These are phyloP conservation scores for Wilcoxina mikolae DNA, from an alignment of 495 filamentous ascomycete genomes.

Conservation along the genomic window DNA sequence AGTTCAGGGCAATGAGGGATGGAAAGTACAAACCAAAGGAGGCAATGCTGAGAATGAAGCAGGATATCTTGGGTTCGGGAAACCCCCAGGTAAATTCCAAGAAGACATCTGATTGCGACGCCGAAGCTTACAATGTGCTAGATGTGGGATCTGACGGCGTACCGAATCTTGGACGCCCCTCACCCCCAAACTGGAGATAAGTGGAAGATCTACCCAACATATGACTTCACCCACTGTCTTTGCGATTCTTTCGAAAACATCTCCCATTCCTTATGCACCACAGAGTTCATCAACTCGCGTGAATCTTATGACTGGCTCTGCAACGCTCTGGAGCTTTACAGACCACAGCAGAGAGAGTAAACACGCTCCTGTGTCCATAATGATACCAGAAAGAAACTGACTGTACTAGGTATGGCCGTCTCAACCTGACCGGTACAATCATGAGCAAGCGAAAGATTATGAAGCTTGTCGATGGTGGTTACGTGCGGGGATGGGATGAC, in stretches of 20 bases:
- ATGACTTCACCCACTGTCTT: slow-evolving; percentile 83
- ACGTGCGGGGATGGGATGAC: slow-evolving; percentile 78
- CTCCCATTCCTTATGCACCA: slow-evolving; percentile 79
- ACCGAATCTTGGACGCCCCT: slow-evolving; percentile 53
- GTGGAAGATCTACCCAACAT: slow-evolving; percentile 81
- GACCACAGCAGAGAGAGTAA: slow-evolving; percentile 70
- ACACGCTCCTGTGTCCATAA: slow-evolving; percentile 21
- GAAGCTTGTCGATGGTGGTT: slow-evolving; percentile 53
- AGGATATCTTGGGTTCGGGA: slow-evolving; percentile 41
- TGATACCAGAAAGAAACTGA: slow-evolving; percentile 22
- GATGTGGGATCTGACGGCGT: slow-evolving; percentile 66
- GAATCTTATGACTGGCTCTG: slow-evolving; percentile 83
- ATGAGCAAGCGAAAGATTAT: slow-evolving; percentile 71
- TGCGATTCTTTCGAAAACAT: slow-evolving; percentile 80
- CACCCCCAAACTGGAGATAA: slow-evolving; percentile 59
- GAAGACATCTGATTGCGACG: neutral
- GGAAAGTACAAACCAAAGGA: slow-evolving; percentile 79
- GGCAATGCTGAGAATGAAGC: slow-evolving; percentile 87
- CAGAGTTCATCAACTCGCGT: slow-evolving; percentile 62
- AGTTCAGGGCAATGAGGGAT: slow-evolving; percentile 83
- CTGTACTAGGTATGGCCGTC: slow-evolving; percentile 43
- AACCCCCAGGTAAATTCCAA: slow-evolving; percentile 53
- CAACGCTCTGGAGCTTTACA: slow-evolving; percentile 55
- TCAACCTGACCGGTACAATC: slow-evolving; percentile 68
- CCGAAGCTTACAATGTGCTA: slow-evolving; percentile 18